A percentile compares a stretch with the other conserved stretches of the same genome.
Evolutionary conservation across 768 basidiomycete genomes (phyloP).

Genomic region (Dentipellis sp.): DNA sequence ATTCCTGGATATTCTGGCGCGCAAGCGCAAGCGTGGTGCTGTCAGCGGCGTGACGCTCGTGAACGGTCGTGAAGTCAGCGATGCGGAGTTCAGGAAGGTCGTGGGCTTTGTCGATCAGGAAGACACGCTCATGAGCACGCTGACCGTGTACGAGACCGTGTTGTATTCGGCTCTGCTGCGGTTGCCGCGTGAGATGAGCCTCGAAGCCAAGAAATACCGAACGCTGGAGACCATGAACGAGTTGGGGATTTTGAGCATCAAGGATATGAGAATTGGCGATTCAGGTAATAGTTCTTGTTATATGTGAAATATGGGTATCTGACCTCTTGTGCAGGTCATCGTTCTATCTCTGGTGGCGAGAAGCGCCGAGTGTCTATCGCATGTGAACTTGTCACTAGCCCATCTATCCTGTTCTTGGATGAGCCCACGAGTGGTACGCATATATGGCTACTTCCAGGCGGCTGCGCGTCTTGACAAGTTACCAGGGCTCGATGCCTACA

Average conservation of each 20-base stretch:
- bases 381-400: constrained; percentile 95
- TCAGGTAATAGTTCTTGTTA: constrained; percentile 42
- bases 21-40: constrained; percentile 75
- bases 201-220: constrained; percentile 89
- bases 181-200: constrained; percentile 90
- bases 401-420: constrained; percentile 92
- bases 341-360: constrained; percentile 96
- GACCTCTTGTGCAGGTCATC: constrained; percentile 40
- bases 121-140: constrained; percentile 92
- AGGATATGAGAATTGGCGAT: constrained; percentile 84
- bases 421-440: constrained; percentile 89
- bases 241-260: constrained; percentile 85
- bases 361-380: constrained; percentile 96
- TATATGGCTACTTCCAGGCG: background rate
- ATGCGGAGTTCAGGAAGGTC: constrained; percentile 73
- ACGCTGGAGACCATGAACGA: constrained; percentile 96
- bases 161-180: constrained; percentile 87
- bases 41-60: constrained; percentile 72
- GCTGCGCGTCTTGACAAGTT: background rate
- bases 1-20: constrained; percentile 89
- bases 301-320: background rate
- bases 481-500: constrained; percentile 86
- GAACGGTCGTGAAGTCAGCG: constrained; percentile 72
- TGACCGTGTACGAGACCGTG: constrained; percentile 98
- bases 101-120: constrained; percentile 98